phyloP scores from a whole-genome alignment of 345 rosid genomes.

The Noccaea caerulescens region DNA sequence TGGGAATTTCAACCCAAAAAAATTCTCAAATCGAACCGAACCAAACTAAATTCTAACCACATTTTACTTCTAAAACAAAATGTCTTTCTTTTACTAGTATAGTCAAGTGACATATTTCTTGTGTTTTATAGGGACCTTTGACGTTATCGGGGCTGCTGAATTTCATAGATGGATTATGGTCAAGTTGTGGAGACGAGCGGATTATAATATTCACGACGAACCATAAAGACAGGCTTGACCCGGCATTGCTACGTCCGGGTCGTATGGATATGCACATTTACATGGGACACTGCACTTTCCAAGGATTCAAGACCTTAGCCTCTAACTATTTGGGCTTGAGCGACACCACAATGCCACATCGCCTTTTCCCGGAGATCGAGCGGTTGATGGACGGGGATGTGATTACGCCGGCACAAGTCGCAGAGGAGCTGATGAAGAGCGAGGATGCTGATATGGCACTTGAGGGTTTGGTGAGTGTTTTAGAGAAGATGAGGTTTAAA shows the following conservation, averaged over 20 bases:
- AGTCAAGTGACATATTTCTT: neutral
- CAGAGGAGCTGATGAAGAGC: conserved; percentile 64
- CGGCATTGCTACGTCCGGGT: conserved; percentile 68
- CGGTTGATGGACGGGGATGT: conserved; percentile 39
- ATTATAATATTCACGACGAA: conserved; percentile 82
- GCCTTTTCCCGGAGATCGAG: conserved; percentile 47
- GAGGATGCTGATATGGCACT: conserved; percentile 58
- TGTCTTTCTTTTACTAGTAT: neutral
- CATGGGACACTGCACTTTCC: conserved; percentile 65
- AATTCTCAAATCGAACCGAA: no score
- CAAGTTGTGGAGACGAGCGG: conserved; percentile 71
- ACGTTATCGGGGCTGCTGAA: conserved; percentile 68
- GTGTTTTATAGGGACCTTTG: conserved; percentile 47
- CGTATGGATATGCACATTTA: conserved; percentile 85
- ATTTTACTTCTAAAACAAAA: no score
- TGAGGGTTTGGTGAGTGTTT: conserved; percentile 50
- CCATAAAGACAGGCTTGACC: conserved; percentile 72
- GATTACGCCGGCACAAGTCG: conserved; percentile 59
- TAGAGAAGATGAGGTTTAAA: conserved; percentile 49
- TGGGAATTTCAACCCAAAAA: no score
- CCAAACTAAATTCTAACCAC: no score
- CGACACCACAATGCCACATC: conserved; percentile 40
- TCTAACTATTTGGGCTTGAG: conserved; percentile 51
- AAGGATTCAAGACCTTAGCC: conserved; percentile 58
- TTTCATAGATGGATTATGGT: conserved; percentile 79